Percentiles rank a stretch among this genome's conserved stretches.
Evolutionary conservation across 768 basidiomycete species (phyloP).

Genomic region (Pisolithus marmoratus): DNA sequence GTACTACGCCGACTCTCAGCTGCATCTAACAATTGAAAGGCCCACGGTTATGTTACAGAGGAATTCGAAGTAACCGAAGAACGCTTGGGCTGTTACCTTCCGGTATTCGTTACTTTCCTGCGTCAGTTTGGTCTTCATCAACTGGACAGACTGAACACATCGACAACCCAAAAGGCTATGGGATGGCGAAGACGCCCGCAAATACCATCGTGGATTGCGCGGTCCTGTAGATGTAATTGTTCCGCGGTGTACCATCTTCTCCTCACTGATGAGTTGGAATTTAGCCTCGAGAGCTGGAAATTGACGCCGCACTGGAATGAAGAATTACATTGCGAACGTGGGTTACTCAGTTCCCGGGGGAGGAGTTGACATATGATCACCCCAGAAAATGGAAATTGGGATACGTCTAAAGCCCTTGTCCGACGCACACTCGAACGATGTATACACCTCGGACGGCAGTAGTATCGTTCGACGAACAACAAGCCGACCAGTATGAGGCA

Average conservation of each 20-base stretch:
- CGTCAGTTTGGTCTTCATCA: neutral
- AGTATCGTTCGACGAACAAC: slow-evolving; percentile 47
- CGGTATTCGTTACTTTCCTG: slow-evolving; percentile 33
- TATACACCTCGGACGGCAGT: slow-evolving; percentile 69
- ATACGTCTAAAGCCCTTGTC: slow-evolving; percentile 77
- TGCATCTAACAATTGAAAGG: slow-evolving; percentile 31
- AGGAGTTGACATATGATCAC: neutral
- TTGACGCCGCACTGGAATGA: slow-evolving; percentile 88
- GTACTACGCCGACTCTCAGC: neutral
- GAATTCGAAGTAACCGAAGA: slow-evolving; percentile 86
- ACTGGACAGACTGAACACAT: slow-evolving; percentile 68
- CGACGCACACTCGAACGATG: slow-evolving; percentile 70
- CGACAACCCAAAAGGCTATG: slow-evolving; percentile 90
- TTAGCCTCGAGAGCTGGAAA: slow-evolving; percentile 74
- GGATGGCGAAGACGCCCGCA: slow-evolving; percentile 78
- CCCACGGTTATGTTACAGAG: slow-evolving; percentile 73
- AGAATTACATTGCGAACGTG: slow-evolving; percentile 89
- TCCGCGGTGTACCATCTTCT: neutral
- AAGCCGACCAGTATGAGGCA: slow-evolving; percentile 71
- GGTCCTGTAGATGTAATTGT: slow-evolving; percentile 68
- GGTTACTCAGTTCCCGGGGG: neutral
- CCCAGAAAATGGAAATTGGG: slow-evolving; percentile 68
- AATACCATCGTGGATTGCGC: slow-evolving; percentile 70
- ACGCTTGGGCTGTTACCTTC: slow-evolving; percentile 80
- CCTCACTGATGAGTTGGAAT: neutral